Conservation (phyloP, 352 stramenopile genomes). For the Globisporangium heterothallicum region DNA sequence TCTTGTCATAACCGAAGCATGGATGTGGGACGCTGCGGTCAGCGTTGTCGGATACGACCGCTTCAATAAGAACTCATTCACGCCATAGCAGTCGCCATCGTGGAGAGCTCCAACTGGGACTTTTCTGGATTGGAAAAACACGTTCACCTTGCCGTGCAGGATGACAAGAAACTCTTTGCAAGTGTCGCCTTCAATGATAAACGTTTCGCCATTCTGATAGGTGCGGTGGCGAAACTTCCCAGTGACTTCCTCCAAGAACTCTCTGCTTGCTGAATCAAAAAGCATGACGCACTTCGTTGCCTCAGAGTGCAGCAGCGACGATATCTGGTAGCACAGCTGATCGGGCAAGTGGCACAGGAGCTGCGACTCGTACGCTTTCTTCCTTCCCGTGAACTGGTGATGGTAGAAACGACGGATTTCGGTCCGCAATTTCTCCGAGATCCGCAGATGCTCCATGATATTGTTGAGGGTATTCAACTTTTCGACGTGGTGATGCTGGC, state of each 20-base stretch:
- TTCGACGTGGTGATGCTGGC: slow-evolving; percentile 61
- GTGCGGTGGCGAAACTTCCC: slow-evolving; percentile 69
- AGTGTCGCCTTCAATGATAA: slow-evolving; percentile 61
- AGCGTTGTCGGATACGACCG: slow-evolving; percentile 40
- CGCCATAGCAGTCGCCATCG: slow-evolving; percentile 65
- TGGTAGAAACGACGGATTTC: slow-evolving; percentile 78
- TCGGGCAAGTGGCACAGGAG: slow-evolving; percentile 61
- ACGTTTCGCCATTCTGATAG: slow-evolving; percentile 68
- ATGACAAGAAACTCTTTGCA: slow-evolving; percentile 72
- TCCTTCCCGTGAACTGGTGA: slow-evolving; percentile 49
- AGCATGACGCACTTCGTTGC: slow-evolving; percentile 47
- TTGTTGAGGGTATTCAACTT: slow-evolving; percentile 62
- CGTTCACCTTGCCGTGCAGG: slow-evolving; percentile 51
- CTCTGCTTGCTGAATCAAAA: slow-evolving; percentile 55
- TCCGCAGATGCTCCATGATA: slow-evolving; percentile 51
- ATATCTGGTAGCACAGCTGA: slow-evolving; percentile 72
- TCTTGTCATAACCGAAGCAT: slow-evolving; percentile 64
- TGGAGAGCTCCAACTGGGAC: slow-evolving; percentile 52
- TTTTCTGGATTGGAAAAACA: slow-evolving; percentile 44
- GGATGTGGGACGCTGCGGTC: slow-evolving; percentile 35
- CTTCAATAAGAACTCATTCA: slow-evolving; percentile 57
- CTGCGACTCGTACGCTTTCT: slow-evolving; percentile 66
- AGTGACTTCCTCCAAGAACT: slow-evolving; percentile 76
- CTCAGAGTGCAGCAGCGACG: slow-evolving; percentile 57
- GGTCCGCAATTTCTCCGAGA: slow-evolving; percentile 41